Conservation (phyloP, 306 rosid genomes). For the Arachis stenosperma region DNA sequence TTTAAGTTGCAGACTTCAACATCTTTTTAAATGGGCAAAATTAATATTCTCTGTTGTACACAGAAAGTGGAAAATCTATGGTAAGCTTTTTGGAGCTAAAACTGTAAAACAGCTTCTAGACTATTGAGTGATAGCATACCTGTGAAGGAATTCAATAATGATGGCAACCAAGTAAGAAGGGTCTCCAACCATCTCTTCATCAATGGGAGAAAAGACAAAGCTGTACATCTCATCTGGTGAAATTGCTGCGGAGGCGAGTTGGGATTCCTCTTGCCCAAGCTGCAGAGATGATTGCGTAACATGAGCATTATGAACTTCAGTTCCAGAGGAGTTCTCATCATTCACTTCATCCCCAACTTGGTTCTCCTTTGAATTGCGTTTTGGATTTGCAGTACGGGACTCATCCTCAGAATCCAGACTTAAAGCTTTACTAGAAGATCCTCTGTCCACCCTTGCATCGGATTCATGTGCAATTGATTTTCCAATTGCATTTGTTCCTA, state of each 20-base stretch:
- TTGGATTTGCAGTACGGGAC: conserved; percentile 45
- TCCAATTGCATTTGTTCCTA: conserved; percentile 53
- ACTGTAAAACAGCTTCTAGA: conserved; percentile 1
- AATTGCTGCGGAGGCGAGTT: conserved; percentile 79
- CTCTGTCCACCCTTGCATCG: conserved; percentile 51
- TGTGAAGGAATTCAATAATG: conserved; percentile 80
- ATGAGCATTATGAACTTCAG: conserved; percentile 51
- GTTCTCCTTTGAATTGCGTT: conserved; percentile 44
- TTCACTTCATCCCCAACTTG: conserved; percentile 48
- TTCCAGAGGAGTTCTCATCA: conserved; percentile 42
- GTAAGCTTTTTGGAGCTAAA: conserved; percentile 32
- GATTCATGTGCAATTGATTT: conserved; percentile 56
- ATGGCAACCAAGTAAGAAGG: conserved; percentile 87
- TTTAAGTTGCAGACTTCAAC: conserved; percentile 12
- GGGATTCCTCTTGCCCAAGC: conserved; percentile 73
- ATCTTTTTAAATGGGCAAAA: conserved; percentile 3
- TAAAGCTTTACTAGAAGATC: conserved; percentile 44
- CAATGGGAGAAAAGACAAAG: conserved; percentile 79
- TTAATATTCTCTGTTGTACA: not conserved
- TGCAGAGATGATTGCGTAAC: conserved; percentile 56
- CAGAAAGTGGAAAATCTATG: conserved; percentile 10
- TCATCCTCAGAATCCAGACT: conserved; percentile 69
- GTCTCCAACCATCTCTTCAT: conserved; percentile 95
- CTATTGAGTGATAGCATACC: conserved; percentile 52
- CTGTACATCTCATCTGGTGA: conserved; percentile 93